Evolutionary conservation across 2,329 filamentous ascomycete species (phyloP), one percentile per base, ranked within the genome.

Genomic region (Penicillium sp.): DNA sequence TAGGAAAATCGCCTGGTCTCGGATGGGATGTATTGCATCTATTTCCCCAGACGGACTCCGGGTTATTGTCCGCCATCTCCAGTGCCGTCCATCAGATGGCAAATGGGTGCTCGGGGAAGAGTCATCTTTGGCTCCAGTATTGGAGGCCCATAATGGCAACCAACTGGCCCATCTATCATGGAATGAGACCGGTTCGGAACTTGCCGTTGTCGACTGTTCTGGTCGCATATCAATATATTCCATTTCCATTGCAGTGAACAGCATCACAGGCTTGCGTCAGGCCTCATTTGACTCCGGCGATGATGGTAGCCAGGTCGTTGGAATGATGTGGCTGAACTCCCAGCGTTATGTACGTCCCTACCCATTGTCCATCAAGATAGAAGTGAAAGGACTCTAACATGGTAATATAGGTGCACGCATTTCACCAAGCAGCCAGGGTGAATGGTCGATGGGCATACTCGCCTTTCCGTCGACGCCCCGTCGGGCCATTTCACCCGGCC

Each of bases 1-100:
- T 66, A 95, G 92, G 71, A 86, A 86, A 63, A 84, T 97, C 54
- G 87, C 89, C 31, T 97, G 93, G 93, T 96, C 93, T 12, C 92
- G 88, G 67, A 84, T 86, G 60, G 93, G 93, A 43, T 91, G 88
- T 59, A 90, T 97, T 64, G 93, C 93, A 29, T 89, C 88, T 54
- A 89, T 97, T 64, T 84, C 87, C 21, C 78, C 84, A 17, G 89
- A 93, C 74, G 89, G 90, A 29, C 82, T 83, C 48, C 82, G 81
- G 15, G 78, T 97, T 52, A 86, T 89, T 69, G 81, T 96, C 46
- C 86, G 88, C 58, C 88, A 90, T 70, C 81, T 96, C 50, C 83
- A 85, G 35, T 87, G 89, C 68, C 82, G 87, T 63, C 82, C 86
- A 0, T 81, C 86, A 13, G 84, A 89, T 74, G 90, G 88, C 2